A percentile compares a stretch with the other conserved stretches of the same genome.
Conservation (phyloP, 1,284 basidiomycete species). For the Volvariella surrecta region DNA sequence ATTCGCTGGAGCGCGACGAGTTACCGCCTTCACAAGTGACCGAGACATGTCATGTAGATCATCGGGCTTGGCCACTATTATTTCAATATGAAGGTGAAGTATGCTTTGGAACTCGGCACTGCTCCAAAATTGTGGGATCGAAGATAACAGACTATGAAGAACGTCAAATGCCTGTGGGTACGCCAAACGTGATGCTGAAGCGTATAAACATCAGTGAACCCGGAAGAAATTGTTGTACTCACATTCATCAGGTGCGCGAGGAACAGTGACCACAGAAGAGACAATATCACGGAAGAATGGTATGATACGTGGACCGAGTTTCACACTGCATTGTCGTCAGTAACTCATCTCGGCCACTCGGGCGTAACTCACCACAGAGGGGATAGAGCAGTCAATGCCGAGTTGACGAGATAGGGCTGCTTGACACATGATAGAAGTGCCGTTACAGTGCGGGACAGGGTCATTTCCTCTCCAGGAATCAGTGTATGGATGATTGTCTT, state of each 20-base stretch:
- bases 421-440: constrained; percentile 41
- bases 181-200: not conserved
- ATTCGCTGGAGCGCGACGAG: constrained; percentile 65
- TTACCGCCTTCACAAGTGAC: constrained; percentile 41
- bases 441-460: constrained; percentile 52
- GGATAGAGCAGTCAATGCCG: constrained; percentile 47
- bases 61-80: constrained; percentile 20
- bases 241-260: constrained; percentile 34
- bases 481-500: constrained; percentile 49
- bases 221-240: constrained; percentile 10
- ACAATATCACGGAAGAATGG: constrained; percentile 75
- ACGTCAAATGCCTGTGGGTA: constrained; percentile 31
- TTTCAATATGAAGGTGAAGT: constrained; percentile 47
- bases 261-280: constrained; percentile 42
- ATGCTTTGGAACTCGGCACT: constrained; percentile 47
- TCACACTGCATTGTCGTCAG: constrained; percentile 35
- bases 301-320: constrained; percentile 81
- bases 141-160: constrained; percentile 45
- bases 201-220: constrained; percentile 4
- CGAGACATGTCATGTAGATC: constrained; percentile 22
- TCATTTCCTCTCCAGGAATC: constrained; percentile 56
- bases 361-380: constrained; percentile 46
- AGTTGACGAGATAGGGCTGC: constrained; percentile 24
- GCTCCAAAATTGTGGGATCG: constrained; percentile 70
- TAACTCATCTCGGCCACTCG: constrained; percentile 5